Evolutionary conservation across 202 grass and related monocot genomes (phyloP).

Genomic region (Musa balbisiana): DNA sequence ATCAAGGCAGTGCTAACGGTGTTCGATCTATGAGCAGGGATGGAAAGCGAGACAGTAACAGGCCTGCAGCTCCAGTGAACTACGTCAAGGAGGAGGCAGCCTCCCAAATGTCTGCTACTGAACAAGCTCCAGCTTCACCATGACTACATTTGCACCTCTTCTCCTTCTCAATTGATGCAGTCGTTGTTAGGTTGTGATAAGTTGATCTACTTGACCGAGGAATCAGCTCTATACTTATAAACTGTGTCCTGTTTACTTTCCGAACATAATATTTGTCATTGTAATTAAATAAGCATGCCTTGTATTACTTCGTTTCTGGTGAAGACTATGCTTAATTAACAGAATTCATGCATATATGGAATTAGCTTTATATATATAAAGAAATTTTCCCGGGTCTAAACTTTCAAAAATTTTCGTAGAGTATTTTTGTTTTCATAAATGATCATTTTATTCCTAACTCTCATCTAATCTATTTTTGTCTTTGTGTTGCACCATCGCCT

Average conservation of each 20-base stretch:
- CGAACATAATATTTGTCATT: background rate
- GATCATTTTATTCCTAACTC: too few species aligned
- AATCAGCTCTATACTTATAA: background rate
- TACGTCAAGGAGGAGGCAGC: slow-evolving; percentile 19
- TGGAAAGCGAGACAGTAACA: slow-evolving; percentile 44
- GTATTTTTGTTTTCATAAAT: too few species aligned
- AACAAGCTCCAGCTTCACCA: slow-evolving; percentile 51
- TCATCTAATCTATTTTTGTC: too few species aligned
- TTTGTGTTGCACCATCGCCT: too few species aligned
- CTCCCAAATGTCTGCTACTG: slow-evolving; percentile 34
- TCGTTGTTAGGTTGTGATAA: background rate
- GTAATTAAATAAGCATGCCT: background rate
- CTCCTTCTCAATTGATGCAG: background rate
- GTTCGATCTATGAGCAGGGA: slow-evolving; percentile 61
- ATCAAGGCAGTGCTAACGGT: slow-evolving; percentile 36
- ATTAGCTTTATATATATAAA: too few species aligned
- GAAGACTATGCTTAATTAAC: too few species aligned
- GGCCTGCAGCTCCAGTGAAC: slow-evolving; percentile 7
- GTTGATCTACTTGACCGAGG: background rate
- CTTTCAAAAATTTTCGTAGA: too few species aligned
- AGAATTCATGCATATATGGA: too few species aligned
- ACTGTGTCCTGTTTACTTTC: background rate
- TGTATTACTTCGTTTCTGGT: too few species aligned
- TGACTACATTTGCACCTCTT: slow-evolving; percentile 6
- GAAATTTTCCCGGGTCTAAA: too few species aligned